A percentile compares a stretch with the other conserved stretches of the same genome.
These are phyloP conservation scores for Trichophyton rubrum DNA, from an alignment of 2,329 filamentous ascomycete species.

Conservation along the genomic window DNA sequence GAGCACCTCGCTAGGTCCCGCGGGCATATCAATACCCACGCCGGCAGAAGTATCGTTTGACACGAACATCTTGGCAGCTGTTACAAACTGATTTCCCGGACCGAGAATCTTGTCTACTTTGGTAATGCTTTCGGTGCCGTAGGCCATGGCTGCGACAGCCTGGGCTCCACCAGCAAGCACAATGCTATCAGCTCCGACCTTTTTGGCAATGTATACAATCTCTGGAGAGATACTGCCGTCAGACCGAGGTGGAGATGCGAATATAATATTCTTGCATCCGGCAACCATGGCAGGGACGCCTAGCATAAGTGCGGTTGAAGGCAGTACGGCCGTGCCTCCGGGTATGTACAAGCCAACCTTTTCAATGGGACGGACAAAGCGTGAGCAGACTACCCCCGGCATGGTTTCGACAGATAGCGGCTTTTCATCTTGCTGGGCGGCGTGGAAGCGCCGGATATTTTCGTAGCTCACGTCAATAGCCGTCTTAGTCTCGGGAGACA, in stretches of 20 bases:
- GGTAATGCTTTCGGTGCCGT: constrained; percentile 83
- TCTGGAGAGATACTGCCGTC: constrained; percentile 90
- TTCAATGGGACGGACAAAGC: constrained; percentile 85
- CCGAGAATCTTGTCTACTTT: constrained; percentile 99
- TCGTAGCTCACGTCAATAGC: constrained; percentile 92
- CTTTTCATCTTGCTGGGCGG: constrained; percentile 75
- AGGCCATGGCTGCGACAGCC: constrained; percentile 91
- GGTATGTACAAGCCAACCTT: constrained; percentile 93
- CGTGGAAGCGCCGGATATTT: constrained; percentile 90
- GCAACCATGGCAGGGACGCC: constrained; percentile 96
- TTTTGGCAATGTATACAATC: constrained; percentile 95
- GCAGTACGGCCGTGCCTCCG: constrained; percentile 91
- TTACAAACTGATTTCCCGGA: constrained; percentile 96
- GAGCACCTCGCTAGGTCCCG: constrained; percentile 91
- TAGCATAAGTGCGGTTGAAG: constrained; percentile 93
- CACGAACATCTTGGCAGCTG: constrained; percentile 95
- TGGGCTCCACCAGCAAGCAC: constrained; percentile 92
- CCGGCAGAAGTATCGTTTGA: constrained; percentile 93
- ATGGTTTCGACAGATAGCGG: constrained; percentile 85
- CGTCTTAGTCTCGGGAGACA: constrained; percentile 68
- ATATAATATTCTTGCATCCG: constrained; percentile 85
- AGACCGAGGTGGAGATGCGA: constrained; percentile 78
- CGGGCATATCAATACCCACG: constrained; percentile 96
- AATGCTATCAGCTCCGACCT: constrained; percentile 89
- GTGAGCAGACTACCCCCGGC: constrained; percentile 89